Evolutionary conservation across 257 asterid genomes (phyloP).

Genomic region (Henckelia pumila): DNA sequence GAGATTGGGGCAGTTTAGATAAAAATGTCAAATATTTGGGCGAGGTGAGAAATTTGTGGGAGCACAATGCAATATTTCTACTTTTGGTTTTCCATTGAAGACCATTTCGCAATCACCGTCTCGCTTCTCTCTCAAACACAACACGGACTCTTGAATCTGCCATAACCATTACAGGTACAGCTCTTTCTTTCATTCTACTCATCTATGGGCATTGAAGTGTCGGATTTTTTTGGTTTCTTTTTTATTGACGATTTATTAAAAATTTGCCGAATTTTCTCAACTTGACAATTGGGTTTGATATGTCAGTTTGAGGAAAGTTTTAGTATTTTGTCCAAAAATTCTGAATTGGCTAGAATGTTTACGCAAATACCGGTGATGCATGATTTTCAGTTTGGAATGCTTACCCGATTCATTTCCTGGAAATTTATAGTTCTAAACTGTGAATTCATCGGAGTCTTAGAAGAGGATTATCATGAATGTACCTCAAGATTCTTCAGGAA

Average conservation of each 20-base stretch:
- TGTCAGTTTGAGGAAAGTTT: background rate
- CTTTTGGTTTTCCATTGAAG: background rate
- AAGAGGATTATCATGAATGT: background rate
- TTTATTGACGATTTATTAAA: background rate
- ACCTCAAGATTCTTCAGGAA: background rate
- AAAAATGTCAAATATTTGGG: background rate
- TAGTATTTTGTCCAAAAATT: background rate
- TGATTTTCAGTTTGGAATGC: background rate
- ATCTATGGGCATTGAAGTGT: background rate
- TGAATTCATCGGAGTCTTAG: slow-evolving; percentile 1
- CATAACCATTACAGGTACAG: background rate
- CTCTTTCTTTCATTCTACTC: background rate
- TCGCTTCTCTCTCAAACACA: background rate
- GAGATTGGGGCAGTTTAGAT: background rate
- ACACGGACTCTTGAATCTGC: background rate
- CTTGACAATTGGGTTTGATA: background rate
- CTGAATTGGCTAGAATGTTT: background rate
- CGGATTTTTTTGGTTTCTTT: no score
- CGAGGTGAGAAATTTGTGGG: background rate
- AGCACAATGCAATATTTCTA: background rate
- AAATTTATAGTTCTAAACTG: background rate
- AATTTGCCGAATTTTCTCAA: background rate
- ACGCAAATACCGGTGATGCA: background rate
- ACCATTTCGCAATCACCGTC: background rate
- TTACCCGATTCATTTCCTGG: background rate